Evolutionary conservation across 2,329 filamentous ascomycete species (phyloP), one percentile per base, ranked within the genome.

Genomic region (Emergomyces africanus): DNA sequence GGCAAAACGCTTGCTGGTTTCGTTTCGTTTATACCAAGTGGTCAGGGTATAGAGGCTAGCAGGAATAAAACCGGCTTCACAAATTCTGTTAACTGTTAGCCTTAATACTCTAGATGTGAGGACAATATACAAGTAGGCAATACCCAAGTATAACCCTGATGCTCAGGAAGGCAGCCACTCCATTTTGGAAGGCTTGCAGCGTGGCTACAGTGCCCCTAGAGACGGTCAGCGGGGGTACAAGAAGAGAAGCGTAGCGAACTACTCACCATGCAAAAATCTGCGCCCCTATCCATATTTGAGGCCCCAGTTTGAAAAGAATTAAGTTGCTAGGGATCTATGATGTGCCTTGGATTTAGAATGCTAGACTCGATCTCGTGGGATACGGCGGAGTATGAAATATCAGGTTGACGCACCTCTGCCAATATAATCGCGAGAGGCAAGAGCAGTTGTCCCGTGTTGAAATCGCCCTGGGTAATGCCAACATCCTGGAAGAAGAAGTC

Each of bases 21-120:
- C 78, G 6, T 69, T 68, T 1, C 72, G 71, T 0, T 75, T 78
- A 66, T 81, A 81, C 77, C 78, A 81, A 1, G 74, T 76, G 0
- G 77, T 78, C 1, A 81, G 66, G 0, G 77, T 79, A 69, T 73
- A 80, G 0, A 78, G 68, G 6, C 75, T 74, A 57, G 77, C 78
- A 0, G 78, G 78, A 41, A 80, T 79, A 63, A 79, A 80, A 9
- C 79, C 79, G 0, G 75, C 75, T 64, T 81, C 79, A 1, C 73
- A 75, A 10, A 80, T 68, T 3, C 59, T 60, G 42, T 5, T 46
- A 33, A n/a, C 14, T 42, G 28, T 57, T 30, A 20, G 51, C 37
- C 10, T 44, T 18, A n/a, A 28, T 55, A 18, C 28, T 20, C 15
- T 6, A 1, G 2, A 10, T 14, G 3, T 33, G 44, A 28, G 15